Evolutionary conservation across 768 basidiomycete genomes (phyloP).

Genomic region (Calocera viscosa): DNA sequence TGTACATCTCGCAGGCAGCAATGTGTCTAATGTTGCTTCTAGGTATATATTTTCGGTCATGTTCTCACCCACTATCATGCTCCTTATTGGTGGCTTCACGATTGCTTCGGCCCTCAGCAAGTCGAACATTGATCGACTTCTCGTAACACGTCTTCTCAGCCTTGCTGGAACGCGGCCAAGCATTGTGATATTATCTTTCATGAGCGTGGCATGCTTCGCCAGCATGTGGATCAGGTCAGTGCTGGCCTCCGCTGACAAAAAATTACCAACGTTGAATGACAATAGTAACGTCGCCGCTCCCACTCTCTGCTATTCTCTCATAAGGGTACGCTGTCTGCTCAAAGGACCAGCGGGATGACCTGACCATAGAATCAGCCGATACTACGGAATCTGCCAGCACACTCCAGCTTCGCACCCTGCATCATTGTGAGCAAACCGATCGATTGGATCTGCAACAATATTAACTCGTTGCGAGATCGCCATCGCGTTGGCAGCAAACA

Average conservation of each 20-base stretch:
- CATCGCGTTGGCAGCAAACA: slow-evolving; percentile 95
- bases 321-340: slow-evolving; percentile 47
- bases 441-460: background rate
- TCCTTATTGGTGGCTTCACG: slow-evolving; percentile 94
- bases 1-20: slow-evolving; percentile 22
- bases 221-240: slow-evolving; percentile 96
- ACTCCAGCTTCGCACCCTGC: slow-evolving; percentile 76
- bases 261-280: slow-evolving; percentile 9
- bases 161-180: slow-evolving; percentile 81
- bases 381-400: slow-evolving; percentile 75
- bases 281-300: slow-evolving; percentile 93
- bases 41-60: slow-evolving; percentile 88
- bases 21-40: slow-evolving; percentile 12
- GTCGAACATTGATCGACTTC: slow-evolving; percentile 81
- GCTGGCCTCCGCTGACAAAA: background rate
- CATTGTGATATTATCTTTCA: slow-evolving; percentile 81
- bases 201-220: slow-evolving; percentile 93
- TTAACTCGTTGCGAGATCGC: slow-evolving; percentile 47
- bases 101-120: slow-evolving; percentile 93
- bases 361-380: slow-evolving; percentile 53
- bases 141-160: slow-evolving; percentile 81
- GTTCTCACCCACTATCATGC: slow-evolving; percentile 98
- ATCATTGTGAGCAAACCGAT: slow-evolving; percentile 58
- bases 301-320: slow-evolving; percentile 89
- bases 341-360: slow-evolving; percentile 10